Base-by-base conservation (phyloP, 2,329 filamentous ascomycete genomes). In the Alternaria arbusti region DNA sequence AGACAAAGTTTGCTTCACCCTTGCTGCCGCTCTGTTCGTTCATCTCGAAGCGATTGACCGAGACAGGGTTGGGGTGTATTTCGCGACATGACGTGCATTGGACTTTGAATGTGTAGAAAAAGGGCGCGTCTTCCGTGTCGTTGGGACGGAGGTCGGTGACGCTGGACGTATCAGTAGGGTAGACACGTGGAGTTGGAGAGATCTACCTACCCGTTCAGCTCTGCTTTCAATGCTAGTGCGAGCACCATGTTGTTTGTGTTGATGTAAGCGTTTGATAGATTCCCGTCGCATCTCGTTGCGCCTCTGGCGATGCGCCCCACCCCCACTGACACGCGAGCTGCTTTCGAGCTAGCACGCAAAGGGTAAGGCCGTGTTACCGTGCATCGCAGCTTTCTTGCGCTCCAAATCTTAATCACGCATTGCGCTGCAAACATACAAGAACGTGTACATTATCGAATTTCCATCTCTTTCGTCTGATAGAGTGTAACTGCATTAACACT, bases 1-100 rank as follows among this genome's bases (percentile, higher is more conserved):
- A 99, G n/a, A 99, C 96, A 81, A 99, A 99, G 81, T 98, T 98
- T 65, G 96, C 96, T 81, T 98, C 94, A 69, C 96, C 96, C 75
- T 93, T 88, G 80, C 94, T 97, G 36, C 94, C 94, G 68, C 93
- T 96, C 80, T 97, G 89, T 69, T 97, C 94, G 77, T 96, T 94
- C 75, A 85, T 87, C 78, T 98, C 95, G 84, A 96, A 97, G 67
- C 95, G 91, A 82, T 88, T 97, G 68, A 98, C 88, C 60, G 90
- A 91, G 56, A 99, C 89, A 83, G 88, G 90, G 73, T 97, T 99
- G 11, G 91, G 87, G 79, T 99, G 94, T 2, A 87, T 90, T 81
- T 99, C 96, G 64, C 94, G 90, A 81, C 96, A 99, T 58, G 94
- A 97, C n/a, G 93, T 97, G 83, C 96, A 99, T 84, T 97, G 93